Evolutionary conservation across 2,329 filamentous ascomycete species (phyloP).

Genomic region (Ilyonectria robusta): DNA sequence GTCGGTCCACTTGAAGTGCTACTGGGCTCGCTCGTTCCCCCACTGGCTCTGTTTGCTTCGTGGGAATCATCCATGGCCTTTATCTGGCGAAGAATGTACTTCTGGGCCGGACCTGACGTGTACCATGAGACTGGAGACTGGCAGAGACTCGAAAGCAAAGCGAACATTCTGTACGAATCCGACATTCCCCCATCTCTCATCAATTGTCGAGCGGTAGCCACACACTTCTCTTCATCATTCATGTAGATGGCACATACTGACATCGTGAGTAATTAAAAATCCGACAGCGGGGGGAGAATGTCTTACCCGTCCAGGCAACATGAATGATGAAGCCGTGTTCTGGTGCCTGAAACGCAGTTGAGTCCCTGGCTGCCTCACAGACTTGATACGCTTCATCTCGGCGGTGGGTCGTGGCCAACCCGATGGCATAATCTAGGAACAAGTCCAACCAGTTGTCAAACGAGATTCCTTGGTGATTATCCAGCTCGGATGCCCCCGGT

Average conservation of each 20-base stretch:
- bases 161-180: conserved; percentile 87
- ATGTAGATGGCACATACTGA: conserved; percentile 86
- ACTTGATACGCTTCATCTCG: conserved; percentile 83
- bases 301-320: conserved; percentile 80
- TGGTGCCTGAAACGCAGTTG: conserved; percentile 85
- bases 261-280: conserved; percentile 31
- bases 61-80: conserved; percentile 84
- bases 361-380: conserved; percentile 82
- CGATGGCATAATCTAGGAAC: conserved; percentile 88
- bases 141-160: conserved; percentile 81
- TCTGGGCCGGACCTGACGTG: conserved; percentile 85
- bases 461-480: conserved; percentile 80
- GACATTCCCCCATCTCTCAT: conserved; percentile 87
- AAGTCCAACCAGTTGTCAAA: conserved; percentile 91
- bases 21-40: conserved; percentile 30
- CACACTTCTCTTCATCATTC: conserved; percentile 83
- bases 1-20: conserved; percentile 26
- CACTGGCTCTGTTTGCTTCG: conserved; percentile 54
- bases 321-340: conserved; percentile 80
- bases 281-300: not conserved
- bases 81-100: conserved; percentile 92
- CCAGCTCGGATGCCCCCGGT: conserved; percentile 51
- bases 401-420: conserved; percentile 77
- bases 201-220: conserved; percentile 83
- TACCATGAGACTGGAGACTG: conserved; percentile 83